Base-by-base conservation (phyloP, 257 asterid genomes). In the Salvia rosmarinus region DNA sequence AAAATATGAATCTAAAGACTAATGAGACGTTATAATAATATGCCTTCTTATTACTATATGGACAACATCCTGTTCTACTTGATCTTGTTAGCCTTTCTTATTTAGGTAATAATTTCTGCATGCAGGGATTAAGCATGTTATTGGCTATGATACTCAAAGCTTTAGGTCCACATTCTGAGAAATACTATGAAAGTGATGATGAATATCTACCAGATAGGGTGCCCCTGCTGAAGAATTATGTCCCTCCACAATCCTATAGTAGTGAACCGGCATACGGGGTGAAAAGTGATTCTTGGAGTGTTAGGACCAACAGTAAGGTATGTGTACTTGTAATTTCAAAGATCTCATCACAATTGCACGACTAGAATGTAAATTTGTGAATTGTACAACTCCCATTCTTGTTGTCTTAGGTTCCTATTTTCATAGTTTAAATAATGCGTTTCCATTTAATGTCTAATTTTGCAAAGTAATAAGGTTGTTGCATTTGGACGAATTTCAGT, bases 181-280 rank as follows among this genome's bases (percentile, higher is more conserved):
- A 85, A 68, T 88, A 79, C 82, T 94, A 91, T 74, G 98, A 89
- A 75, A 94, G 98, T 73, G 99, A 91, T 81, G 99, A 94, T 75
- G 99, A 94, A 21, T 86, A 85, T 62, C 75, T 64, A 19, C 95
- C 95, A 9, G 96, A 88, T 66, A 77, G 98, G 83, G 97, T 85
- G 59, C 99, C 98, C 20, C 86, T 94, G 50, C 84, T 94, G 82
- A 88, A 85, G 84, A 82, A 78, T 68, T 94, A 94, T 78, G 96
- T 74, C 60, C 93, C 96, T 46, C 76, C 88, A 16, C 81, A 86
- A 60, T 67, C 95, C 59, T 83, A 84, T 83, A 91, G 76, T 73
- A 68, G 75, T 47, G 95, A 91, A 52, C 91, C 91, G 5, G 68
- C 87, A 62, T 85, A 82, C 71, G 90, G 90, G 28, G 67, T 82